Percentiles rank a stretch among this genome's conserved stretches.
Evolutionary conservation across 805 yeast species (phyloP).

Genomic region (Kuraishia ogatae): DNA sequence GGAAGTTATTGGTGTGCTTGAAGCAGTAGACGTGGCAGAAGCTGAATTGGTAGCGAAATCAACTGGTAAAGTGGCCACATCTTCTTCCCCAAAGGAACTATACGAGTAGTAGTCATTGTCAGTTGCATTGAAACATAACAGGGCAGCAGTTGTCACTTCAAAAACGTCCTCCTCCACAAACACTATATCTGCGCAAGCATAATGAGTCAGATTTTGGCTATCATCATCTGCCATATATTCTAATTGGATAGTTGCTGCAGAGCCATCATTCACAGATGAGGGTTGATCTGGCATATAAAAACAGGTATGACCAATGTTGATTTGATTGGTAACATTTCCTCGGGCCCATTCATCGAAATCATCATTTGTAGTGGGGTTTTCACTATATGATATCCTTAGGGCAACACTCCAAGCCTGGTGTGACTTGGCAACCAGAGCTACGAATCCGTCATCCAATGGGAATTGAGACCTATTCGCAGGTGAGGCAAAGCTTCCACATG

Average conservation of each 20-base stretch:
- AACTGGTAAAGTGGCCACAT: conserved; percentile 6
- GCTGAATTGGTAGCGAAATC: conserved; percentile 5
- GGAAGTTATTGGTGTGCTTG: conserved; percentile 11
- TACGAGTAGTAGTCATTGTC: conserved; percentile 26
- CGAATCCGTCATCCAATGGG: conserved; percentile 38
- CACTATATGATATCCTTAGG: conserved; percentile 30
- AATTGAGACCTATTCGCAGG: conserved; percentile 31
- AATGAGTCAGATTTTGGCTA: conserved; percentile 28
- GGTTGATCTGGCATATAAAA: conserved; percentile 35
- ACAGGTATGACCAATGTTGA: conserved; percentile 38
- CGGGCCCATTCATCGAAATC: conserved; percentile 31
- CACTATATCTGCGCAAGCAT: conserved; percentile 35
- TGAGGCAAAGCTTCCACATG: conserved; percentile 33
- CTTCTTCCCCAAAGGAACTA: conserved; percentile 15
- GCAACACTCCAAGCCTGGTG: conserved; percentile 28
- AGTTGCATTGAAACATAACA: conserved; percentile 33
- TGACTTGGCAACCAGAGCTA: conserved; percentile 35
- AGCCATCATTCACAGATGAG: conserved; percentile 26
- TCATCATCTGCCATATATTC: conserved; percentile 36
- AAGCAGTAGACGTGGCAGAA: conserved; percentile 8
- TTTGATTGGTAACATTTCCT: conserved; percentile 28
- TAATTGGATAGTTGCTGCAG: conserved; percentile 35
- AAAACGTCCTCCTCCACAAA: conserved; percentile 34
- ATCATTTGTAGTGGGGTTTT: conserved; percentile 27
- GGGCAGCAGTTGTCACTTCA: conserved; percentile 23